A percentile compares a stretch with the other conserved stretches of the same genome.
Conservation (phyloP, 345 rosid species). For the Hibiscus tridactylites region DNA sequence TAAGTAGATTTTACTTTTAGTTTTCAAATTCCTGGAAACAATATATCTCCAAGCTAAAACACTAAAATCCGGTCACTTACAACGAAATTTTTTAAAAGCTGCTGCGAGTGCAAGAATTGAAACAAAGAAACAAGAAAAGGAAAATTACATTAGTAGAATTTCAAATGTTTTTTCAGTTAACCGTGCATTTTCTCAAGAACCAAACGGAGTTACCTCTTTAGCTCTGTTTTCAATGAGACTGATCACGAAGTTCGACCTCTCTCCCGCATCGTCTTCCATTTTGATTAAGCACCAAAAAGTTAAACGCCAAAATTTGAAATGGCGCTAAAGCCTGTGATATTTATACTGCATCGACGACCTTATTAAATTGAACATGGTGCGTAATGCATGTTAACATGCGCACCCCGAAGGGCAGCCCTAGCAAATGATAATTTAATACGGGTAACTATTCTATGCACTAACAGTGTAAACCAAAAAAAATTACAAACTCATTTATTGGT, state of each 20-base stretch:
- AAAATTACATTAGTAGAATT: neutral
- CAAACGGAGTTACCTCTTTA: conserved; percentile 64
- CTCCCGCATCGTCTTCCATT: conserved; percentile 87
- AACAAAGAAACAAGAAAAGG: neutral
- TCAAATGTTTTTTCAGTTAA: neutral
- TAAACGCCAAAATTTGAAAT: neutral
- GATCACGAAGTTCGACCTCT: conserved; percentile 70
- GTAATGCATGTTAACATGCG: neutral
- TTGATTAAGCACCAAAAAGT: neutral
- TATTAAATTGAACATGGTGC: neutral
- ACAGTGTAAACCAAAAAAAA: too few species aligned
- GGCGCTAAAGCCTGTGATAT: neutral
- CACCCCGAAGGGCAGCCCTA: neutral
- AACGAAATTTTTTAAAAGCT: neutral
- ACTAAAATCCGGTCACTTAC: neutral
- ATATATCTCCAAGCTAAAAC: neutral
- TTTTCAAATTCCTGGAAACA: neutral
- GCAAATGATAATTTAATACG: neutral
- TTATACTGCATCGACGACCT: neutral
- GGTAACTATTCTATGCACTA: too few species aligned
- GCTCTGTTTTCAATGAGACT: conserved; percentile 91
- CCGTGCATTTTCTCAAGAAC: conserved; percentile 20
- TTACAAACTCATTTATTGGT: too few species aligned
- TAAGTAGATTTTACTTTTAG: neutral
- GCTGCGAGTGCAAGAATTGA: neutral